Evolutionary conservation across 257 asterid genomes (phyloP), one percentile per base, ranked within the genome.

Genomic region (Scutellaria minor): DNA sequence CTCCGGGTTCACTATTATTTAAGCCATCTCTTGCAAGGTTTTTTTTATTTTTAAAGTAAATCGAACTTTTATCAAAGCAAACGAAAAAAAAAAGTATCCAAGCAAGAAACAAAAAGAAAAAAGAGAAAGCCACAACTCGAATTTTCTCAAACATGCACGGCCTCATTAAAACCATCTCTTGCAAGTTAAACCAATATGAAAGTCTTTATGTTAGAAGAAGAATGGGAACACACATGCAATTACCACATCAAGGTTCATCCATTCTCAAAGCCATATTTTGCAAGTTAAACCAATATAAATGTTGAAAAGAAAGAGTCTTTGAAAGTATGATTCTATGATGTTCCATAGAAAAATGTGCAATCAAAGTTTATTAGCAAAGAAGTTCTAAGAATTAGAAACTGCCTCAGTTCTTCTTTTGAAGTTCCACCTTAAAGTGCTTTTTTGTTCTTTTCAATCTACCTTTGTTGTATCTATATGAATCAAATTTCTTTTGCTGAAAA

Each of bases 211-310:
- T 64, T 44, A 56, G 14, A 73, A 63, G 3, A 68, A 66, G 24
- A 73, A 27, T 24, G 73, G 24, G 67, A 61, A 45, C 41, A 65
- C n/a, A 64, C 65, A 50, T 58, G 80, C 60, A 68, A 71, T 24
- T 22, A 61, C 64, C 18, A 46, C 45, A 15, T 60, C 39, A 68
- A 73, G 48, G 60, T 66, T 51, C 39, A 48, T 2, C 7, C 67
- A 60, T 64, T 62, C 53, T 60, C 62, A 31, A 60, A 67, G 59
- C 24, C 62, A 67, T 53, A 37, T 47, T 60, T 57, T 45, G 64
- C 51, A 48, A 48, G 52, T 59, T 13, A 11, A 51, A 15, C 2
- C 56, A 47, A 56, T 5, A 48, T 14, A 9, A 9, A 15, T 58
- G 46, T 11, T 54, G 24, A 9, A 73, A 58, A 35, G 39, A 54